Conservation (phyloP, 495 filamentous ascomycete genomes). For the Sordaria brevicollis region DNA sequence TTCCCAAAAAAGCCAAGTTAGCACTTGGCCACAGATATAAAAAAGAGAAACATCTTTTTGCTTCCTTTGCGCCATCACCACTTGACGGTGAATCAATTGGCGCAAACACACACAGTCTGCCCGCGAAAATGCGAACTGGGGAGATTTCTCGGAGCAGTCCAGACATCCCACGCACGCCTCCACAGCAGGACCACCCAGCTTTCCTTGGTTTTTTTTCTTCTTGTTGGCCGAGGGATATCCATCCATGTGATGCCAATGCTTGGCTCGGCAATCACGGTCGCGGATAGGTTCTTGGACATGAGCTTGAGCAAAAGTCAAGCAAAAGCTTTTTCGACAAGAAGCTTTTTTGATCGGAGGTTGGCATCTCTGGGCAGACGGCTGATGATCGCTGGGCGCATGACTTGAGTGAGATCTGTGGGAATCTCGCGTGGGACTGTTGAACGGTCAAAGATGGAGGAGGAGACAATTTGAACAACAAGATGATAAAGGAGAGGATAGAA, state of each 20-base stretch:
- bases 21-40: not conserved
- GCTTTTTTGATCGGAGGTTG: not conserved
- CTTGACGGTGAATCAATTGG: not conserved
- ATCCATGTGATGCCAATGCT: not conserved
- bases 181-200: not conserved
- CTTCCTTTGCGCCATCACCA: not conserved
- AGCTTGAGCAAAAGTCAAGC: not conserved
- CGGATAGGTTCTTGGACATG: not conserved
- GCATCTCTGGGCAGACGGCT: not conserved
- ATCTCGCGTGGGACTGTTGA: not conserved
- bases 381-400: not conserved
- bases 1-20: not conserved
- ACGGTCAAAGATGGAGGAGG: not conserved
- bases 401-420: not conserved
- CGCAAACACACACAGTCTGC: not conserved
- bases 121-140: not conserved
- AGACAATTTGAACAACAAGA: not conserved
- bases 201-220: not conserved
- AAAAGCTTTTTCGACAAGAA: not conserved
- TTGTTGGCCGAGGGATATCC: not conserved
- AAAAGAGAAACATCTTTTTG: not conserved
- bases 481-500: not conserved
- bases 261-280: not conserved
- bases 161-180: not conserved
- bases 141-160: too few relatives aligned